Evolutionary conservation across 495 filamentous ascomycete genomes (phyloP), one percentile per base, ranked within the genome.

Genomic region (Tuber microsphaerosporum): DNA sequence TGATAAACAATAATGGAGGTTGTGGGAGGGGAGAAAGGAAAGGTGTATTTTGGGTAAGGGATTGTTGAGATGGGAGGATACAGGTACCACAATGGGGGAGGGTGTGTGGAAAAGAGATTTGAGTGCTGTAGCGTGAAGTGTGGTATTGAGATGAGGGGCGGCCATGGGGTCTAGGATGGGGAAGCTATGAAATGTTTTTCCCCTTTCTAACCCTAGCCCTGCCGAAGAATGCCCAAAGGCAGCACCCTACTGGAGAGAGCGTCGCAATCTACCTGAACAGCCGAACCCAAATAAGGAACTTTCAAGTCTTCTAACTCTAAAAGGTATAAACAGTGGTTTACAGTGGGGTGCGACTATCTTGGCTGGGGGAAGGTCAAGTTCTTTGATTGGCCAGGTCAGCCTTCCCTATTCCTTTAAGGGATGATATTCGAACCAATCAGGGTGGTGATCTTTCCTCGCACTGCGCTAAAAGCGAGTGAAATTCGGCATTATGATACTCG

Each of bases 71-170:
- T 34, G 56, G 26, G 14, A 65, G 56, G 73, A 12, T 41, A 41
- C 39, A 4, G 39, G 77, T 73, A 75, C 76, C 73, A 41, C 65
- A 70, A n/a, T 72, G 72, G 73, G 74, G 69, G 70, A 73, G 68
- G 72, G 69, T 77, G 70, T 71, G 77, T 75, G 76, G 78, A 75
- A 77, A 79, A 71, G 71, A 76, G 76, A 74, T 78, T 71, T 26
- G 70, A 68, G 70, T 42, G 74, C 72, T 6, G 17, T 31, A 31
- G 5, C 3, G 7, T n/a, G 26, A 5, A 34, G 56, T 65, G 12
- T 4, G 2, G 56, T 5, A 65, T 34, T 34, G 56, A 7, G 56
- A 34, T 34, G 56, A 65, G 56, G 48, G 48, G 48, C 22, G 22
- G 22, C 22, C 22, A 26, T 56, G 26, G 48, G 22, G 26, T 34